A percentile compares a stretch with the other conserved stretches of the same genome.
Conservation (phyloP, 352 stramenopile species). For the Phytophthora citrophthora region DNA sequence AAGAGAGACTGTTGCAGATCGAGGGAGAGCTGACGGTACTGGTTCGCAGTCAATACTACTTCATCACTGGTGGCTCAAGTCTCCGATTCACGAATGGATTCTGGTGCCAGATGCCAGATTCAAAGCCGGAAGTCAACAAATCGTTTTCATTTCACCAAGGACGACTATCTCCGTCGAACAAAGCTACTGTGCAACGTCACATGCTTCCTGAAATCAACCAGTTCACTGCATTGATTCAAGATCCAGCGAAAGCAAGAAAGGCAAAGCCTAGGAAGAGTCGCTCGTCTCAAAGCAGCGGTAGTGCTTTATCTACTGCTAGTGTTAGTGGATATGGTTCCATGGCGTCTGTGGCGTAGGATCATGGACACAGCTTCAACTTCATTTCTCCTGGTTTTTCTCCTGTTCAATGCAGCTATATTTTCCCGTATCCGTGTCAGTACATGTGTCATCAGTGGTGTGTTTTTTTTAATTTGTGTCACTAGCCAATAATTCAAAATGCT, state of each 20-base stretch:
- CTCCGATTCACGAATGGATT: conserved; percentile 28
- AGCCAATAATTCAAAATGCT: conserved; percentile 50
- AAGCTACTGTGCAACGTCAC: conserved; percentile 36
- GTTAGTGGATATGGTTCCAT: conserved; percentile 20
- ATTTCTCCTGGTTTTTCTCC: conserved; percentile 4
- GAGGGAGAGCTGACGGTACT: conserved; percentile 81
- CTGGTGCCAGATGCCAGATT: conserved; percentile 24
- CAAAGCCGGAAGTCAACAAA: conserved; percentile 20
- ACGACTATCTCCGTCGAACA: conserved; percentile 50
- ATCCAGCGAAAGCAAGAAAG: not conserved
- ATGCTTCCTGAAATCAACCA: conserved; percentile 74
- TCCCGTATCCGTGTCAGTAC: not conserved
- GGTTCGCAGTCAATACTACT: conserved; percentile 80
- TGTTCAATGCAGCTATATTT: not conserved
- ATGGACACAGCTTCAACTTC: conserved; percentile 4
- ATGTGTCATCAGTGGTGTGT: not conserved
- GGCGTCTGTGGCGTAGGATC: conserved; percentile 8
- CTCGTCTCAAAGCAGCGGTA: conserved; percentile 3
- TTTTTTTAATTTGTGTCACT: not conserved
- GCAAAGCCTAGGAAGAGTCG: not conserved
- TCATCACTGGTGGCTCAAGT: conserved; percentile 59
- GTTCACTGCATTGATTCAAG: conserved; percentile 60
- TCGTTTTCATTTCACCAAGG: conserved; percentile 69
- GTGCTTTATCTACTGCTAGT: no score
- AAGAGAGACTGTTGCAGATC: conserved; percentile 71